Conservation (phyloP, 2,329 filamentous ascomycete species). For the Calonectria multiphialidica region DNA sequence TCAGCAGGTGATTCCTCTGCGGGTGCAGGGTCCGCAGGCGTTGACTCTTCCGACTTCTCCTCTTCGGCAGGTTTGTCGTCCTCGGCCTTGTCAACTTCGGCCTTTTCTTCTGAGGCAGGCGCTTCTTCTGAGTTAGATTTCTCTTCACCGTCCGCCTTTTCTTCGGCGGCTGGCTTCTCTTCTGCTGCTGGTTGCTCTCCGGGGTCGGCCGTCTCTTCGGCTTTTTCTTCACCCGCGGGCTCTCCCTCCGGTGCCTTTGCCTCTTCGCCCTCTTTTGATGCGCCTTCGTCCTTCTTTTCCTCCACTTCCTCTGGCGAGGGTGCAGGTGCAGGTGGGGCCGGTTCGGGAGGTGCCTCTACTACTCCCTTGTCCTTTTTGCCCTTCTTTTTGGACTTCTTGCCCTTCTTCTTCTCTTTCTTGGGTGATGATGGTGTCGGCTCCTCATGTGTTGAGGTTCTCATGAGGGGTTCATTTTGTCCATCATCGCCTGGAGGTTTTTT, state of each 20-base stretch:
- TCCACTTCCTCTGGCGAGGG: conserved; percentile 26
- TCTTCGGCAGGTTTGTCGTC: conserved; percentile 22
- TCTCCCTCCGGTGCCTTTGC: conserved; percentile 13
- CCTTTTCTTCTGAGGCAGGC: conserved; percentile 10
- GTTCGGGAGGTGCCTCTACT: conserved; percentile 19
- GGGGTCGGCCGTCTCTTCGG: conserved; percentile 24
- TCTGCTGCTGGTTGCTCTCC: conserved; percentile 4
- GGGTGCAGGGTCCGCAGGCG: neutral
- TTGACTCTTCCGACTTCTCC: conserved; percentile 12
- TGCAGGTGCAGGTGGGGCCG: conserved; percentile 25
- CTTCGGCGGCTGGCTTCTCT: neutral
- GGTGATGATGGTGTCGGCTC: conserved; percentile 20
- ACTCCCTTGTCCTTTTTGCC: conserved; percentile 2
- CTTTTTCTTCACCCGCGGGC: conserved; percentile 5
- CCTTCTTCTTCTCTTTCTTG: conserved; percentile 39
- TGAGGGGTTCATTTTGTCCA: conserved; percentile 11
- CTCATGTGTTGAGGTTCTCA: conserved; percentile 23
- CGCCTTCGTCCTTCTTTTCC: conserved; percentile 32
- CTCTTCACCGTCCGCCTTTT: neutral
- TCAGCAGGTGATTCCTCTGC: conserved; percentile 8
- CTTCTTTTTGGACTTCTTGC: conserved; percentile 13
- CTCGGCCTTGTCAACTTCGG: neutral
- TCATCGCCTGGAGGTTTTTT: neutral
- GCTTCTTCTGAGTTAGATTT: conserved; percentile 2
- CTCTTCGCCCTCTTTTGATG: conserved; percentile 25